Evolutionary conservation across 306 rosid species (phyloP).

Genomic region (Malus sieversii): DNA sequence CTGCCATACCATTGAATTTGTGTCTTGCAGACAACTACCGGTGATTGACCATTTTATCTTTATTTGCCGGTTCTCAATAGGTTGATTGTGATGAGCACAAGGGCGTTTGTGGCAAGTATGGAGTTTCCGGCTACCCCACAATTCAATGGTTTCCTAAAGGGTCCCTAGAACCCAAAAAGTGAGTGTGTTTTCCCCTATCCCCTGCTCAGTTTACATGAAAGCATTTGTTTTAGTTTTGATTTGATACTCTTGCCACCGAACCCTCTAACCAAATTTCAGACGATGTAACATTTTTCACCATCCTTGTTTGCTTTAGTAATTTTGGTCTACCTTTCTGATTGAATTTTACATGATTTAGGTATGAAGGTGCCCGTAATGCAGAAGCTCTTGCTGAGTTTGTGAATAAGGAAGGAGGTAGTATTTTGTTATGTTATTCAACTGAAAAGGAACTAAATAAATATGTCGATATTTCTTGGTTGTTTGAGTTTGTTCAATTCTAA

Average conservation of each 20-base stretch:
- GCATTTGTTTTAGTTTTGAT: background rate
- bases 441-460: background rate
- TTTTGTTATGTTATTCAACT: background rate
- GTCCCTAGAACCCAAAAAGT: constrained; percentile 73
- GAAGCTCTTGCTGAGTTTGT: constrained; percentile 75
- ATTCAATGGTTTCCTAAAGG: constrained; percentile 82
- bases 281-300: background rate
- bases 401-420: constrained; percentile 64
- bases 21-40: background rate
- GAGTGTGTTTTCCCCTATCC: constrained; percentile 18
- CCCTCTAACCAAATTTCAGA: background rate
- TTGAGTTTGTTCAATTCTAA: background rate
- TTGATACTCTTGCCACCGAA: background rate
- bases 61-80: constrained; percentile 26
- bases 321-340: constrained; percentile 5
- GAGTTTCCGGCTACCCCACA: constrained; percentile 83
- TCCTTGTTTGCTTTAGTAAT: background rate
- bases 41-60: background rate
- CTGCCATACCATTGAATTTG: background rate
- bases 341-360: constrained; percentile 36
- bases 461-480: background rate
- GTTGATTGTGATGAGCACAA: constrained; percentile 93
- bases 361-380: constrained; percentile 68
- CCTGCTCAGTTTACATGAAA: background rate
- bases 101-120: constrained; percentile 62